Conservation (phyloP, 1,284 basidiomycete species). For the Phaffia rhodozyma region DNA sequence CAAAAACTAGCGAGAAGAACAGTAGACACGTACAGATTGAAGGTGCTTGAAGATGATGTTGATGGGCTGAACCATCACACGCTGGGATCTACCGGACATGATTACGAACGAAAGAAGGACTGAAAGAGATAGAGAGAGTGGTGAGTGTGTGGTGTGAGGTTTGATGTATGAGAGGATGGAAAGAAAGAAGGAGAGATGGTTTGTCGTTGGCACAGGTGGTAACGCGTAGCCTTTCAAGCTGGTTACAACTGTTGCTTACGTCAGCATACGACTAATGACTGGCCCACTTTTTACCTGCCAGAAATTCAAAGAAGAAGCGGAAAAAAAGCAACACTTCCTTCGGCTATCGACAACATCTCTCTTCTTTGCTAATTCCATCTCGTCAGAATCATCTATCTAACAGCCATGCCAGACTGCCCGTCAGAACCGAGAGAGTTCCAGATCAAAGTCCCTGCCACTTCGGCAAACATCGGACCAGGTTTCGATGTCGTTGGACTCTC, state of each 20-base stretch:
- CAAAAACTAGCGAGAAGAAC: neutral
- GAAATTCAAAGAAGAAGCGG: no score
- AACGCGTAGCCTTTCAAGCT: no score
- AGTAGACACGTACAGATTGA: conserved; percentile 43
- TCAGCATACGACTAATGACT: no score
- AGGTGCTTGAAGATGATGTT: conserved; percentile 99
- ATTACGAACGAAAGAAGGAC: conserved; percentile 28
- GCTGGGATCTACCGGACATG: conserved; percentile 83
- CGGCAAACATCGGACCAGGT: conserved; percentile 96
- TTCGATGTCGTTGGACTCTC: conserved; percentile 98
- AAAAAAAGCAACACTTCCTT: no score
- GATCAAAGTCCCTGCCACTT: conserved; percentile 86
- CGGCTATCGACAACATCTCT: no score
- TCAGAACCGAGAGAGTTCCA: conserved; percentile 33
- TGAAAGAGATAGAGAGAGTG: neutral
- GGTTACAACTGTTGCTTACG: no score
- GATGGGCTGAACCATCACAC: conserved; percentile 97
- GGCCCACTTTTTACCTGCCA: no score
- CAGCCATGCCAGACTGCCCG: conserved; percentile 10
- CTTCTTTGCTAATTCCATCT: no score
- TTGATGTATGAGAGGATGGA: neutral
- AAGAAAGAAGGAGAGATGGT: neutral
- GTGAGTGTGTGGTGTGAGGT: neutral
- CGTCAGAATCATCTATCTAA: neutral
- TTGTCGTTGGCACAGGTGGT: no score